phyloP scores from a whole-genome alignment of 768 basidiomycete genomes.

The Tulasnella sp. region DNA sequence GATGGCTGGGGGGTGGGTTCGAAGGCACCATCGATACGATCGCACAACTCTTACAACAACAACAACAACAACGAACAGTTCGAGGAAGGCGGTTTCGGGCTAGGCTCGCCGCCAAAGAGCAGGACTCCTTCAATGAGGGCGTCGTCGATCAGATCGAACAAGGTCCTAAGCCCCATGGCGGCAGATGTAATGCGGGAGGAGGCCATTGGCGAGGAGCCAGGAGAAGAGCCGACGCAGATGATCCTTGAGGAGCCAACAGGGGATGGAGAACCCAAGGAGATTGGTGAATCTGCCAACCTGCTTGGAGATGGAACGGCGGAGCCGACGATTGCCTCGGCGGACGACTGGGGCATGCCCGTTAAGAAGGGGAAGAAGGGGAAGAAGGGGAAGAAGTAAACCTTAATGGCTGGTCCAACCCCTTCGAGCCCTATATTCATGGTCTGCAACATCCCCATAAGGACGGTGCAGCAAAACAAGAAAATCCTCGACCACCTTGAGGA shows the following conservation, averaged over 20 bases:
- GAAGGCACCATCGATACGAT: neutral
- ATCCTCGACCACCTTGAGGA: too few relatives aligned
- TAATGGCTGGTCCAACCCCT: neutral
- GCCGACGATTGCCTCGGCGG: neutral
- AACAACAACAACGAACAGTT: too few relatives aligned
- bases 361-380: neutral
- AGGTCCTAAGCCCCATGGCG: too few relatives aligned
- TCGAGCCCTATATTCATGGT: too few relatives aligned
- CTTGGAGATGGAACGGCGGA: neutral
- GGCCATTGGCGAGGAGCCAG: too few relatives aligned
- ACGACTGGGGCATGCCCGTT: neutral
- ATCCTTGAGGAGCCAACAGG: neutral
- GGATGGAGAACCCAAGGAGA: neutral
- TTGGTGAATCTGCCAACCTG: neutral
- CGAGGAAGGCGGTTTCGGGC: too few relatives aligned
- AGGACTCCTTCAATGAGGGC: too few relatives aligned
- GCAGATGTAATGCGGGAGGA: neutral
- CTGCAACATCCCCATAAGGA: too few relatives aligned
- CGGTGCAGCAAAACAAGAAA: too few relatives aligned
- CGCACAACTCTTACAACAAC: too few relatives aligned
- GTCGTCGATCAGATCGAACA: too few relatives aligned
- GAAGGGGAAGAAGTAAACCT: neutral
- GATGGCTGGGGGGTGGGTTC: neutral
- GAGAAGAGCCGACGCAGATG: neutral
- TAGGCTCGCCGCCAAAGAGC: too few relatives aligned